phyloP scores from a whole-genome alignment of 192 early-diverging fungal species.

The Diversispora epigaea region DNA sequence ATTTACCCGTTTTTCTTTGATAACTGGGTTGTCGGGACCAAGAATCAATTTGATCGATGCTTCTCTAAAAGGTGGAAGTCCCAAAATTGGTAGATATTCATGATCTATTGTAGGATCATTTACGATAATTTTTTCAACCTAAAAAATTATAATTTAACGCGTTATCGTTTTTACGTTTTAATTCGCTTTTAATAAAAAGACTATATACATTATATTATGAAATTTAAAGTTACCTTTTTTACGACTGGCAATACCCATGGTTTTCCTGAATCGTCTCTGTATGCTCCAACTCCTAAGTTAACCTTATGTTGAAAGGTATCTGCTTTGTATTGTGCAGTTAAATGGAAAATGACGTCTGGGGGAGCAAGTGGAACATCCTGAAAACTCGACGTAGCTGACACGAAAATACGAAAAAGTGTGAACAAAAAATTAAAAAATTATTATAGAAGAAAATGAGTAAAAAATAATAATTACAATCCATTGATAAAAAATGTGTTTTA shows the following conservation, averaged over 20 bases:
- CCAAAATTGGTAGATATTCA: constrained; percentile 92
- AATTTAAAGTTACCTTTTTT: constrained; percentile 60
- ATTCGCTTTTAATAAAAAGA: too few relatives aligned
- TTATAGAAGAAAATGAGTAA: neutral
- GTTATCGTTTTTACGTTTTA: too few relatives aligned
- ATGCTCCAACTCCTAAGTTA: constrained; percentile 95
- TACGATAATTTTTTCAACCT: constrained; percentile 76
- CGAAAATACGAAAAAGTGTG: neutral
- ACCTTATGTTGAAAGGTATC: constrained; percentile 80
- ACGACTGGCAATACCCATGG: constrained; percentile 96
- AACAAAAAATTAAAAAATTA: neutral
- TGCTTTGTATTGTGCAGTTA: constrained; percentile 81
- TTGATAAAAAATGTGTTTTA: constrained; percentile 6
- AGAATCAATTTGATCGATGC: constrained; percentile 84
- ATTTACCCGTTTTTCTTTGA: constrained; percentile 66
- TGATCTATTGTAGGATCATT: constrained; percentile 76
- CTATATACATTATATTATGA: too few relatives aligned
- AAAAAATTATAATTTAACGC: constrained; percentile 6
- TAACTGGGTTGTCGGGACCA: constrained; percentile 70
- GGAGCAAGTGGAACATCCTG: constrained; percentile 62
- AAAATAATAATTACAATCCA: constrained; percentile 14
- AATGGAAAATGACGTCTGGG: constrained; percentile 87
- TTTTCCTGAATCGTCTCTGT: constrained; percentile 87
- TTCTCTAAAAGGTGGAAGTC: constrained; percentile 71
- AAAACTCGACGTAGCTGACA: constrained; percentile 48